Percentiles rank a stretch among this genome's conserved stretches.
Conservation (phyloP, 2,329 filamentous ascomycete species). For the Ascochyta clinopodiicola region DNA sequence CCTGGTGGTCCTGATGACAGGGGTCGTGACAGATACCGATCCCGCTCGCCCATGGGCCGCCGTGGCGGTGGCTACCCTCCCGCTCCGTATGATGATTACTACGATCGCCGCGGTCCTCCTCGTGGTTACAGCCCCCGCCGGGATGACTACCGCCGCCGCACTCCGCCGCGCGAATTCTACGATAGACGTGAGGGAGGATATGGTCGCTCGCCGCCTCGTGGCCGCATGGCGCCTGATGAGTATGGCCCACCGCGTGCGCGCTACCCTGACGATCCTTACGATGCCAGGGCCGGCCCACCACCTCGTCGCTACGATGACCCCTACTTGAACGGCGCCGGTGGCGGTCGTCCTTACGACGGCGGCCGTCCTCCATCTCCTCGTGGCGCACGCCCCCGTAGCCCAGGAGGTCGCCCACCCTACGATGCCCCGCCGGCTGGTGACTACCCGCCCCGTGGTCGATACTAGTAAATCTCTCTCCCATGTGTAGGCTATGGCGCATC, state of each 20-base stretch:
- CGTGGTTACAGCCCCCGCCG: conserved; percentile 85
- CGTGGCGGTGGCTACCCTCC: conserved; percentile 64
- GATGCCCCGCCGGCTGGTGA: conserved; percentile 47
- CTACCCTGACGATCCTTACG: conserved; percentile 79
- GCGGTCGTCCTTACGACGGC: conserved; percentile 61
- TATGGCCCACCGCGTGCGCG: conserved; percentile 67
- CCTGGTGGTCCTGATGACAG: conserved; percentile 66
- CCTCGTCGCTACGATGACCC: conserved; percentile 64
- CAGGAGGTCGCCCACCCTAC: conserved; percentile 67
- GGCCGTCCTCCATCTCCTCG: conserved; percentile 52
- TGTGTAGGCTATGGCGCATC: conserved; percentile 2
- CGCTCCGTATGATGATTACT: conserved; percentile 69
- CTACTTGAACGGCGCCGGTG: conserved; percentile 65
- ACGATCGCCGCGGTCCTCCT: conserved; percentile 81
- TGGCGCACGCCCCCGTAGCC: conserved; percentile 52
- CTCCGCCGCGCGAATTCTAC: conserved; percentile 82
- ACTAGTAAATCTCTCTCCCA: conserved; percentile 32
- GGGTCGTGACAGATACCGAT: conserved; percentile 75
- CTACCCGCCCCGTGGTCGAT: conserved; percentile 51
- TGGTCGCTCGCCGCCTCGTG: conserved; percentile 71
- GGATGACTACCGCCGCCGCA: conserved; percentile 86
- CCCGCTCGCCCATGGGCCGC: conserved; percentile 73
- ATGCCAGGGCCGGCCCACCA: conserved; percentile 59
- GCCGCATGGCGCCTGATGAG: conserved; percentile 77
- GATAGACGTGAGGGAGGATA: conserved; percentile 67